Conservation (phyloP, 208 protist genomes). For the Naegleria fowleri region DNA sequence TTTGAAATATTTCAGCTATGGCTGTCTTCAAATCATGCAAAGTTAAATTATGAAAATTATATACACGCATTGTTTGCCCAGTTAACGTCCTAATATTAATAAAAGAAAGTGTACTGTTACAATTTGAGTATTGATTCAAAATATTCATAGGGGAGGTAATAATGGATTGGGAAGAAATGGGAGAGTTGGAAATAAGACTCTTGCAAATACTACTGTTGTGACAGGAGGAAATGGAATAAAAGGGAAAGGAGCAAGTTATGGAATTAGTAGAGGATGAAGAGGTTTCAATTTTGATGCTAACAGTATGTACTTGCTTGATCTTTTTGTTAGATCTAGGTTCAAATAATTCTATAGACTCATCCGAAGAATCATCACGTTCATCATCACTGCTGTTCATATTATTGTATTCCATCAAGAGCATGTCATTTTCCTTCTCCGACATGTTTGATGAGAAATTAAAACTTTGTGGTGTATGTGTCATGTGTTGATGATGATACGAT, state of each 20-base stretch:
- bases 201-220: not conserved
- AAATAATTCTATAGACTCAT: not conserved
- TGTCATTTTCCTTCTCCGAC: no score
- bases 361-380: not conserved
- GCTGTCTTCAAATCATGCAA: not conserved
- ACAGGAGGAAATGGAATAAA: not conserved
- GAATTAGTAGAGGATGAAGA: not conserved
- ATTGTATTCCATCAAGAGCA: no score
- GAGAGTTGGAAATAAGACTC: not conserved
- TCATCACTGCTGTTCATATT: no score
- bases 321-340: not conserved
- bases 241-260: not conserved
- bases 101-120: not conserved
- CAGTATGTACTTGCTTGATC: not conserved
- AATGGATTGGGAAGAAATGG: not conserved
- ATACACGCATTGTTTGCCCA: not conserved
- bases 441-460: no score
- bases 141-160: not conserved
- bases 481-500: no score
- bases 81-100: not conserved
- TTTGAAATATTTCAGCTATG: not conserved
- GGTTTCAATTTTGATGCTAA: not conserved
- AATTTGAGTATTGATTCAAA: not conserved
- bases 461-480: no score
- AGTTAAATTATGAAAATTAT: slow-evolving; percentile 5